A percentile compares a stretch with the other conserved stretches of the same genome.
phyloP scores from a whole-genome alignment of 2,329 filamentous ascomycete species.

The Phoma sp. region DNA sequence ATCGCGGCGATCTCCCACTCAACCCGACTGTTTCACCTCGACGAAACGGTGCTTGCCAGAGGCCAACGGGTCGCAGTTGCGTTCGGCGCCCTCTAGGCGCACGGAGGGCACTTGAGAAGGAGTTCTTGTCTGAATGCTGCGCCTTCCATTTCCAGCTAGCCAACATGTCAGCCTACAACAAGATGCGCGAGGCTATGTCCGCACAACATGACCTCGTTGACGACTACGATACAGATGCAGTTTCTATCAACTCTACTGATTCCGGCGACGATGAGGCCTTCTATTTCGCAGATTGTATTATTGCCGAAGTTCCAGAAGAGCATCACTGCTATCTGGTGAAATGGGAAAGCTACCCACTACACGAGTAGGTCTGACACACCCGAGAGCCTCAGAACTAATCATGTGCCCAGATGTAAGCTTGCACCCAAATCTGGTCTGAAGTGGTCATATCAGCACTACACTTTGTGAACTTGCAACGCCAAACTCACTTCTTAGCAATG shows the following conservation, averaged over 20 bases:
- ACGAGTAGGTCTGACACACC: slow-evolving; percentile 23
- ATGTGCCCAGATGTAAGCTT: neutral
- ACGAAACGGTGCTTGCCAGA: neutral
- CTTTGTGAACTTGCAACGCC: neutral
- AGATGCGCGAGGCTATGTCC: slow-evolving; percentile 3
- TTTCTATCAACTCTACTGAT: slow-evolving; percentile 65
- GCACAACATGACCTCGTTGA: slow-evolving; percentile 14
- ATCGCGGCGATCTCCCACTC: slow-evolving; percentile 11
- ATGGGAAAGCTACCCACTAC: slow-evolving; percentile 67
- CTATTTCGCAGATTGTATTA: slow-evolving; percentile 33
- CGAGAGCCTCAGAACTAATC: neutral
- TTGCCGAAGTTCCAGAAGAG: slow-evolving; percentile 51
- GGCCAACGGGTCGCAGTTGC: slow-evolving; percentile 8
- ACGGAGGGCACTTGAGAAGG: neutral
- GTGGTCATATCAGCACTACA: neutral
- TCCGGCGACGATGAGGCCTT: slow-evolving; percentile 7
- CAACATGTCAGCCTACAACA: slow-evolving; percentile 6
- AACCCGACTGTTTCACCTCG: slow-evolving; percentile 12
- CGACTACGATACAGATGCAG: slow-evolving; percentile 53
- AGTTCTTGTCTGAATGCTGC: neutral
- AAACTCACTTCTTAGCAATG: neutral
- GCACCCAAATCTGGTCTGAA: no score
- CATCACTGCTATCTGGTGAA: slow-evolving; percentile 64
- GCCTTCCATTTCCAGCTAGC: slow-evolving; percentile 19
- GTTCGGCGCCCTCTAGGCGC: slow-evolving; percentile 1